Base-by-base conservation (phyloP, 768 basidiomycete species). In the Kwoniella sp. region DNA sequence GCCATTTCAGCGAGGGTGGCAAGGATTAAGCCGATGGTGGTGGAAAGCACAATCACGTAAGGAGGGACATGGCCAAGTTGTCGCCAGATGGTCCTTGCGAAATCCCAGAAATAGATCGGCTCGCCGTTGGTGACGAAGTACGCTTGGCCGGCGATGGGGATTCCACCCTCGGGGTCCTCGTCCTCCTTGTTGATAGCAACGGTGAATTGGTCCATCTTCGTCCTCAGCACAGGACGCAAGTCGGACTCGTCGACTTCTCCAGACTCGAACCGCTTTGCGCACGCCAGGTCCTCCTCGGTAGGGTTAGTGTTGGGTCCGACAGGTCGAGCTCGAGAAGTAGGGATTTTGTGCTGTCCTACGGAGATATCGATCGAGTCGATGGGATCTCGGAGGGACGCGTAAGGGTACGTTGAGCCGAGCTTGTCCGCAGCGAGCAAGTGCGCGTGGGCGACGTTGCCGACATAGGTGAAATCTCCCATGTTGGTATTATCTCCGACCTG, bases 121-220 rank as follows among this genome's bases (percentile, higher is more conserved):
- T 98, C 94, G 67, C 93, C 93, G 76, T 98, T 98, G 62, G 93
- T 94, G 82, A 99, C 91, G 85, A 93, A 95, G 84, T 93, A 99
- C 2, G 82, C 91, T 79, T 97, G 91, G 0, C 95, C 95, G 4
- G 92, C 93, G 58, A 97, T 91, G 70, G 88, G 85, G 9, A 93
- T 84, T 2, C 67, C 66, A 13, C 47, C 63, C 23, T 58, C 65
- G 28, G 61, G 59, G 23, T 67, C 66, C 56, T 85, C 85, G 0
- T 79, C 79, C 22, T 75, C 67, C 37, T 52, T 31, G 23, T 51
- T 37, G 37, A 52, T 38, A 26, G 67, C 85, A 15, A 85, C 84
- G 29, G 81, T 77, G 61, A 93, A 85, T 63, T 87, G 88, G 81
- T 97, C 93, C 81, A 91, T 94, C 20, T 88, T 87, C 41, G 88